Percentiles rank a stretch among this genome's conserved stretches.
Evolutionary conservation across 345 rosid species (phyloP).

Genomic region (Sonneratia alba): DNA sequence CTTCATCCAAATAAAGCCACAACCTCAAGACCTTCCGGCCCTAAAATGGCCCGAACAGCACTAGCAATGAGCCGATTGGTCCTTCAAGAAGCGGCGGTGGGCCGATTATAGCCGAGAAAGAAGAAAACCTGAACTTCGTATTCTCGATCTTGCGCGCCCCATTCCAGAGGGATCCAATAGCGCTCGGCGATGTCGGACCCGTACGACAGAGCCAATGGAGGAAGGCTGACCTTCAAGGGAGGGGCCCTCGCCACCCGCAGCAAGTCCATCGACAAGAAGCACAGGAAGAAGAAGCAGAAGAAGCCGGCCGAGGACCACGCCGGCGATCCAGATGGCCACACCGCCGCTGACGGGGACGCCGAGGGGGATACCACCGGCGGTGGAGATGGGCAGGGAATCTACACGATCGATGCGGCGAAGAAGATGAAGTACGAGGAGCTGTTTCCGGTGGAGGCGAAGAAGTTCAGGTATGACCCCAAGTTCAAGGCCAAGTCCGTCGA

Average conservation of each 20-base stretch:
- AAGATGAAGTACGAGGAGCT: conserved; percentile 71
- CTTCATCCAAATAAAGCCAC: too few relatives aligned
- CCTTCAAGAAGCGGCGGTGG: neutral
- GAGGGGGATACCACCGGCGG: conserved; percentile 9
- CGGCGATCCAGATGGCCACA: conserved; percentile 9
- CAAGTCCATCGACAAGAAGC: conserved; percentile 61
- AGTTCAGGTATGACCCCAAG: conserved; percentile 64
- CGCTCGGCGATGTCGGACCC: conserved; percentile 48
- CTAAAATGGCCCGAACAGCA: neutral
- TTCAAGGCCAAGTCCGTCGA: conserved; percentile 39
- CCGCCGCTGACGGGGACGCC: conserved; percentile 10
- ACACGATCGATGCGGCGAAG: conserved; percentile 86
- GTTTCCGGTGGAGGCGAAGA: conserved; percentile 82
- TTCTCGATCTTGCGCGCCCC: too few relatives aligned
- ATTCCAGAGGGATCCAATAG: too few relatives aligned
- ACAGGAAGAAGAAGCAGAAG: conserved; percentile 39
- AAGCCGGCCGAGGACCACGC: conserved; percentile 10
- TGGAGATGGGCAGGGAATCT: conserved; percentile 22
- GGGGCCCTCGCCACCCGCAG: conserved; percentile 54
- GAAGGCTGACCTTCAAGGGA: conserved; percentile 69
- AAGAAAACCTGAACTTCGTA: neutral
- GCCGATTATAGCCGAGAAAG: neutral
- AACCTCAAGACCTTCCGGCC: neutral
- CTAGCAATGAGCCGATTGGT: neutral
- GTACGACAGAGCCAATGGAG: conserved; percentile 60